A percentile compares a stretch with the other conserved stretches of the same genome.
phyloP scores from a whole-genome alignment of 2,329 filamentous ascomycete genomes.

The Neoascochyta sp. region DNA sequence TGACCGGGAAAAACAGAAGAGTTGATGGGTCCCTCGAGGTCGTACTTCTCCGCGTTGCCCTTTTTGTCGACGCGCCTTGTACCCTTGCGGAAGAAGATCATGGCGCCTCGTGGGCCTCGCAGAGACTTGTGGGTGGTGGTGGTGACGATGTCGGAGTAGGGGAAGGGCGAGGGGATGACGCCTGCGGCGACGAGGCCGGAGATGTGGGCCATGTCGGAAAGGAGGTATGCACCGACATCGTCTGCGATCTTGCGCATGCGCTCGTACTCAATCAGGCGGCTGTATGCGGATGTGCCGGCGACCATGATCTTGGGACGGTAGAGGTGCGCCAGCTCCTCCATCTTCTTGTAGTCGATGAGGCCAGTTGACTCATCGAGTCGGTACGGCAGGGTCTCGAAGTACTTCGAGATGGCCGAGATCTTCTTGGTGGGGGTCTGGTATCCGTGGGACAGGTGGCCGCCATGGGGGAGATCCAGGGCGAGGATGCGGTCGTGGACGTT shows the following conservation, averaged over 20 bases:
- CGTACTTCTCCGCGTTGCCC: constrained; percentile 87
- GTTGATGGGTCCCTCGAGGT: constrained; percentile 95
- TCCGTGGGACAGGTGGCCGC: constrained; percentile 91
- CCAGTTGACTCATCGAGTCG: constrained; percentile 84
- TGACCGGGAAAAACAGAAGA: constrained; percentile 98
- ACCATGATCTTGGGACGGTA: constrained; percentile 96
- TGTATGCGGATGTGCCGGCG: constrained; percentile 96
- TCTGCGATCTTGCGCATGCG: constrained; percentile 96
- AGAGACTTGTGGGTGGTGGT: constrained; percentile 99
- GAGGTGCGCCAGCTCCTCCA: constrained; percentile 84
- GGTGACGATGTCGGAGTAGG: constrained; percentile 90
- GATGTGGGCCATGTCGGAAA: constrained; percentile 98
- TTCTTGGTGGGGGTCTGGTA: constrained; percentile 83
- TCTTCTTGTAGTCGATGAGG: constrained; percentile 92
- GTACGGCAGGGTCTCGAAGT: constrained; percentile 99
- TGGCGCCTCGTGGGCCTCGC: constrained; percentile 92
- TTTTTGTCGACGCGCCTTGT: constrained; percentile 86
- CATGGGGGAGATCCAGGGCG: constrained; percentile 94
- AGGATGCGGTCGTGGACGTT: constrained; percentile 92
- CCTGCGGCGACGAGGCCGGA: constrained; percentile 90
- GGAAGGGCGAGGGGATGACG: constrained; percentile 91
- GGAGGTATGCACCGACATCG: constrained; percentile 86
- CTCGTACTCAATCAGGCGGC: constrained; percentile 92
- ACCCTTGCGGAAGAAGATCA: constrained; percentile 99
- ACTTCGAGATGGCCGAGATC: constrained; percentile 96